Conservation (phyloP, 176 grass and related monocot species). For the Elymus sibiricus region DNA sequence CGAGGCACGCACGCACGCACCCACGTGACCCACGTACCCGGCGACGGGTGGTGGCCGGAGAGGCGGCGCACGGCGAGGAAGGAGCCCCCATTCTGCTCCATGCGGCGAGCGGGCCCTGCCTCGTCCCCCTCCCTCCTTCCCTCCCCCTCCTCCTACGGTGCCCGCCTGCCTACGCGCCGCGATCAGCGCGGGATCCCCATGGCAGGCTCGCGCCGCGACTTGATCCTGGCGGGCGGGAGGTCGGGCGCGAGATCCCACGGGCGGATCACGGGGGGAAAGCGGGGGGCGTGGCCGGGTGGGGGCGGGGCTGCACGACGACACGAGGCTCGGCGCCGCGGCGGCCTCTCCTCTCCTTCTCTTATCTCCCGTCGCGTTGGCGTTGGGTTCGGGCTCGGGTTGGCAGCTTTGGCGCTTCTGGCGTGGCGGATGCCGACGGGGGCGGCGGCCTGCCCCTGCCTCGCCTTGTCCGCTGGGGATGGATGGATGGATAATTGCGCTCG, state of each 20-base stretch:
- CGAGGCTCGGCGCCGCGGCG: constrained; percentile 29
- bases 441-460: background rate
- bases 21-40: constrained; percentile 28
- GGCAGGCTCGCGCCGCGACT: background rate
- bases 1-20: background rate
- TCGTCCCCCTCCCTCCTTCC: background rate
- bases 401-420: constrained; percentile 17
- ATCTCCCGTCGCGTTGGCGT: constrained; percentile 5
- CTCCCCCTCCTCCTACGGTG: background rate
- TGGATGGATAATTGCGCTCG: background rate
- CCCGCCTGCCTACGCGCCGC: constrained; percentile 15
- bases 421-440: background rate
- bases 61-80: constrained; percentile 68
- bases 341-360: background rate
- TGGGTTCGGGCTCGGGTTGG: constrained; percentile 19
- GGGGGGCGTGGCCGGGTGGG: background rate
- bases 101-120: constrained; percentile 13
- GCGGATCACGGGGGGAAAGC: constrained; percentile 19
- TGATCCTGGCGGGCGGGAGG: constrained; percentile 11
- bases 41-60: constrained; percentile 49
- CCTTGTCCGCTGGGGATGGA: background rate
- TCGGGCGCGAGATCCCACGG: constrained; percentile 38
- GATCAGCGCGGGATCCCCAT: constrained; percentile 42
- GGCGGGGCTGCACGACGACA: background rate
- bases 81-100: constrained; percentile 57